Evolutionary conservation across 1,284 basidiomycete genomes (phyloP), one percentile per base, ranked within the genome.

Genomic region (Ganoderma meredithae): DNA sequence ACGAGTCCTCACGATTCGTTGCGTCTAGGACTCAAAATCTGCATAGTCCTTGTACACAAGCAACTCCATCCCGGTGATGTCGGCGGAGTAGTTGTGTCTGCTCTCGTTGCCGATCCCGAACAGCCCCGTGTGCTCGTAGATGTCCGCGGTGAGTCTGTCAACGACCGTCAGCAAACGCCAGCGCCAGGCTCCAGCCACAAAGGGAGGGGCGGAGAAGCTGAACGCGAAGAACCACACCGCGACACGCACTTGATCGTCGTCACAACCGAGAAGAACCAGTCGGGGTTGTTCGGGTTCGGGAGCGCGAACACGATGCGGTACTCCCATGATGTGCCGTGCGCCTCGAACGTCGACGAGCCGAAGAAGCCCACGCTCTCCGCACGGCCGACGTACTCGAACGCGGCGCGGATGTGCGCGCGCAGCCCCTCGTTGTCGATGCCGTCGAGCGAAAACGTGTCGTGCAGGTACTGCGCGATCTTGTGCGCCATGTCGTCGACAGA

Each of bases 251-350:
- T 52, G 47, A 52, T 52, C 47, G 47, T 52, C 47, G 47, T 25
- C 47, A 52, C 47, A 22, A 52, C 47, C 47, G 47, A 25, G 47
- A 25, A 52, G 22, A 52, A 52, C 12, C 9, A 25, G 22, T 52
- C 47, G 22, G 47, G n/a, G 12, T 25, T 12, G 47, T 13, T 22
- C 22, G 47, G 47, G 22, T 52, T 12, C 47, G 22, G n/a, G 47
- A 52, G 22, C 47, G 47, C 47, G 47, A 52, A 52, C 47, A 52
- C 47, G 47, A 52, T 52, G 47, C 47, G 47, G 22, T 52, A 52
- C 47, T 52, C 47, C 47, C 47, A 52, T 22, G 47, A 52, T 22
- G 47, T 25, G 8, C 47, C 47, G 22, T 52, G 47, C 47, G 47
- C 47, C 10, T 52, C 47, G 12, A 4, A 52, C 47, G 47, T 52